Conservation (phyloP, 1,139 yeast species). For the Geotrichum reessii region DNA sequence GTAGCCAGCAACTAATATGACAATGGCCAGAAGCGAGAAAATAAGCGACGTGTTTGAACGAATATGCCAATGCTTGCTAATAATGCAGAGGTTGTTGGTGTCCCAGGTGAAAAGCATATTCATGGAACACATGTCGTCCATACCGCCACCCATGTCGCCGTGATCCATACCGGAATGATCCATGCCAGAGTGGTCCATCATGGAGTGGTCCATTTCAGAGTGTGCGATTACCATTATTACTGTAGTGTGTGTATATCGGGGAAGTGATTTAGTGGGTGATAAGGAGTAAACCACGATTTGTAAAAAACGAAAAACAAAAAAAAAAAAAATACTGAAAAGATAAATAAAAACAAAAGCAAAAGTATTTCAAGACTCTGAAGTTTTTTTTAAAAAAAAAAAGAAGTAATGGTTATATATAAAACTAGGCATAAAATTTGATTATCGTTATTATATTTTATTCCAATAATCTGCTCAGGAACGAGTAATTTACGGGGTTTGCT, state of each 20-base stretch:
- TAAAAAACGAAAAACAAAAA: background rate
- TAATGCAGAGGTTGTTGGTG: slow-evolving; percentile 63
- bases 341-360: background rate
- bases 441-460: too few relatives aligned
- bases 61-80: slow-evolving; percentile 77
- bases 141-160: slow-evolving; percentile 22
- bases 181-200: slow-evolving; percentile 12
- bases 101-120: slow-evolving; percentile 83
- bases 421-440: too few relatives aligned
- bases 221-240: background rate
- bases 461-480: background rate
- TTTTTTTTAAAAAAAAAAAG: too few relatives aligned
- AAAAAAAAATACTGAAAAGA: background rate
- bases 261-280: background rate
- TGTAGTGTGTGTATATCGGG: background rate
- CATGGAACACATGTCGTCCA: slow-evolving; percentile 51
- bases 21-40: slow-evolving; percentile 48
- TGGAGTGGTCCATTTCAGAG: slow-evolving; percentile 9
- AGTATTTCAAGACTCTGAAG: background rate
- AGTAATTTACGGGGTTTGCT: background rate
- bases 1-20: slow-evolving; percentile 50
- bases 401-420: too few relatives aligned
- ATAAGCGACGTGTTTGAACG: slow-evolving; percentile 48
- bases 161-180: slow-evolving; percentile 13
- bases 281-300: background rate